phyloP scores from a whole-genome alignment of 2,329 filamentous ascomycete genomes.

The Rosellinia necatrix region DNA sequence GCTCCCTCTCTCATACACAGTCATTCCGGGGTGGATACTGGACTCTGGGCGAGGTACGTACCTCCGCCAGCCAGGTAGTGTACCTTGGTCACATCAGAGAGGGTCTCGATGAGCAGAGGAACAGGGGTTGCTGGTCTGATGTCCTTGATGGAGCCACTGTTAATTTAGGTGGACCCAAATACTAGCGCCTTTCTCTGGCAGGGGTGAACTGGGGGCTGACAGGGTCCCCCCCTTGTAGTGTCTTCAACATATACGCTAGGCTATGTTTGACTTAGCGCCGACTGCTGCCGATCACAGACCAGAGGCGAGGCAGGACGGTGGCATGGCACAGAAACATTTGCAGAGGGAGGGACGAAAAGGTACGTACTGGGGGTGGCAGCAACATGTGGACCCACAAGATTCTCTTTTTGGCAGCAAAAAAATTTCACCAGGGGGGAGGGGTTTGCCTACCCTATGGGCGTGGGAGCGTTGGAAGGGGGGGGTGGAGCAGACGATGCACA shows the following conservation, averaged over 20 bases:
- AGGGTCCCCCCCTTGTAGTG: conserved; percentile 33
- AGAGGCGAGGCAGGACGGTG: conserved; percentile 24
- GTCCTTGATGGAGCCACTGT: conserved; percentile 28
- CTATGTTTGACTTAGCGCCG: conserved; percentile 36
- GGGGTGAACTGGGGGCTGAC: conserved; percentile 5
- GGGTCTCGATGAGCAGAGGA: conserved; percentile 36
- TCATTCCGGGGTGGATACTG: conserved; percentile 29
- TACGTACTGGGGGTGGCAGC: conserved; percentile 17
- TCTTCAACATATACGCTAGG: conserved; percentile 37
- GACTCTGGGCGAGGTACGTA: conserved; percentile 21
- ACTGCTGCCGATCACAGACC: conserved; percentile 36
- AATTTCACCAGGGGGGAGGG: conserved; percentile 5
- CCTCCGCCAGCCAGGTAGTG: conserved; percentile 25
- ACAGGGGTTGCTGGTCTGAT: conserved; percentile 31
- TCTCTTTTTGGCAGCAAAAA: conserved; percentile 28
- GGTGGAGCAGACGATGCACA: conserved; percentile 25
- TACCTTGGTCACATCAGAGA: conserved; percentile 36
- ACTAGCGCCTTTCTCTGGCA: conserved; percentile 24
- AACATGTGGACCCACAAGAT: conserved; percentile 10
- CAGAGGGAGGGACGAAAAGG: conserved; percentile 14
- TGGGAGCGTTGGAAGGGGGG: background rate
- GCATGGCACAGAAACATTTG: conserved; percentile 14
- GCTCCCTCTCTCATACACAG: conserved; percentile 30
- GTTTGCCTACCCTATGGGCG: background rate
- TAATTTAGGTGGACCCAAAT: conserved; percentile 22